Percentiles rank a stretch among this genome's conserved stretches.
phyloP scores from a whole-genome alignment of 2,329 filamentous ascomycete genomes.

The Coniosporium tulheliwenetii region DNA sequence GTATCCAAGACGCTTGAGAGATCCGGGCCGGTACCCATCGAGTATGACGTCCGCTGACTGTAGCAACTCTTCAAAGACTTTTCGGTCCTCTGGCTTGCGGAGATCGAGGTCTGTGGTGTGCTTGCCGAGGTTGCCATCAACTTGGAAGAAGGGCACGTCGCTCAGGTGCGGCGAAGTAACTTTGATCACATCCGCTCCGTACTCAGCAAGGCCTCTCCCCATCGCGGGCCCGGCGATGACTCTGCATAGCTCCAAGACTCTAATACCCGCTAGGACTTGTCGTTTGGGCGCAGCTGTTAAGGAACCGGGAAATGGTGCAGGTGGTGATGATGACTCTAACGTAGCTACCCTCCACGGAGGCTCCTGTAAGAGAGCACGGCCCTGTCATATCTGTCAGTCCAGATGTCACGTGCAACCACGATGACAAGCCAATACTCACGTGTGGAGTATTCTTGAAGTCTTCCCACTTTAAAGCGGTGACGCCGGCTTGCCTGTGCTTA shows the following conservation, averaged over 20 bases:
- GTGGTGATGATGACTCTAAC: not conserved
- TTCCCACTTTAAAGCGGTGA: conserved; percentile 24
- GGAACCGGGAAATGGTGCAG: not conserved
- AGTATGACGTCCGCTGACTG: conserved; percentile 34
- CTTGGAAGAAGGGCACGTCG: conserved; percentile 8
- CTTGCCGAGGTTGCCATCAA: conserved; percentile 12
- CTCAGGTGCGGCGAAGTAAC: conserved; percentile 12
- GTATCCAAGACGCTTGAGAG: conserved; percentile 32
- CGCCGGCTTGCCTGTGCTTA: conserved; percentile 24
- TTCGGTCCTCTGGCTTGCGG: conserved; percentile 19
- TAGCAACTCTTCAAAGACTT: conserved; percentile 25
- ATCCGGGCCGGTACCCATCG: conserved; percentile 33
- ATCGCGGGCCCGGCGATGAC: conserved; percentile 14
- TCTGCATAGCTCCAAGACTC: conserved; percentile 11
- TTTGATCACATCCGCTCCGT: conserved; percentile 15
- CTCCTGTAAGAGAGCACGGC: not conserved
- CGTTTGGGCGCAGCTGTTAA: not conserved
- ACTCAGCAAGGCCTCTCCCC: conserved; percentile 12
- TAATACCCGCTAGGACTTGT: conserved; percentile 2
- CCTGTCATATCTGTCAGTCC: not conserved
- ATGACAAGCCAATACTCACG: not conserved
- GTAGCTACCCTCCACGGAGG: not conserved
- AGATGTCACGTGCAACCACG: too few relatives aligned
- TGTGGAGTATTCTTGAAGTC: conserved; percentile 14
- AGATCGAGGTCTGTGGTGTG: conserved; percentile 24